Evolutionary conservation across 164 flowering plant species (phyloP), one percentile per base, ranked within the genome.

Genomic region (Piper longum): DNA sequence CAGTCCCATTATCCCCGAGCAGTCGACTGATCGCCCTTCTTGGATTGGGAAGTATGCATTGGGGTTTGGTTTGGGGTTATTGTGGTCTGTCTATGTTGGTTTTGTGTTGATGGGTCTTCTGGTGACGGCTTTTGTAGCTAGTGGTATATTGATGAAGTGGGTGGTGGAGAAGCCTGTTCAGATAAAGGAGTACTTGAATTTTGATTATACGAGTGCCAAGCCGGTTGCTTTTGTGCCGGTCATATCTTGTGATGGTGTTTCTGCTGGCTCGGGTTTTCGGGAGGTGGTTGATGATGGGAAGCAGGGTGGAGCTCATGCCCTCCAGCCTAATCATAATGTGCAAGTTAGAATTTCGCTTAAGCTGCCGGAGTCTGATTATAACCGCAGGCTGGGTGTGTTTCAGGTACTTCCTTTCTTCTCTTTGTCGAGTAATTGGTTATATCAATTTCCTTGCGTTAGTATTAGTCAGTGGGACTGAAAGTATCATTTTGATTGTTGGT

Each of bases 311-410:
- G 62, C 60, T 7, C 75, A 74, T 58, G 69, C 78, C 55, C 76
- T 87, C 45, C 88, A 88, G n/a, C 72, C 61, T 54, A 64, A 76
- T 69, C 89, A 81, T 18, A 84, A 82, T 41, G 67, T 85, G 75
- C 76, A 77, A 77, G 78, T 77, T 41, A 74, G 73, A 19, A 76
- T 93, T 60, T 67, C 79, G 3, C 65, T 90, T 61, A 75, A 77
- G 16, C 64, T 93, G 79, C 99, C 97, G 0, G 97, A 87, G 64
- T 84, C 92, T 4, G 83, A 80, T 3, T 77, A 84, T 67, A 84
- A 84, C 65, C 71, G 77, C 60, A 80, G 79, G 41, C 83, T 84
- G 64, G 88, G 88, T 17, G 65, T 78, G 48, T 84, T 84, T 58
- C 88, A 79, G 83, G 88, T 83, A 76, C 48, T 26, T 58, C 14